Percentiles rank a stretch among this genome's conserved stretches.
These are phyloP conservation scores for Diutina sp. DNA, from an alignment of 1,139 yeast genomes.

Conservation along the genomic window DNA sequence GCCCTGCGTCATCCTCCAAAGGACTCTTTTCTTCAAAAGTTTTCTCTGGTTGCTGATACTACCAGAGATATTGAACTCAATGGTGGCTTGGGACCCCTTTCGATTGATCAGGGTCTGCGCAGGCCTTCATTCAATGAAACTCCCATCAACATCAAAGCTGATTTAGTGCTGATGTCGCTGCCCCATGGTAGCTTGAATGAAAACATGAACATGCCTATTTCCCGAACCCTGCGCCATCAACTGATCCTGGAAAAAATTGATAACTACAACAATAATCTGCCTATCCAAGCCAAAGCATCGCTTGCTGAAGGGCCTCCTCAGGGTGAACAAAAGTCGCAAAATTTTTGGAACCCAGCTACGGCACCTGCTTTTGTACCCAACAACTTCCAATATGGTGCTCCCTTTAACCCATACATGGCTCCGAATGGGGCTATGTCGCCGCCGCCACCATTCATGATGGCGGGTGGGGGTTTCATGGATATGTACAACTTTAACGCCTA, in stretches of 20 bases:
- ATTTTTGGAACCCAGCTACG: constrained; percentile 57
- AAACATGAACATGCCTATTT: constrained; percentile 30
- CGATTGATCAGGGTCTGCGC: constrained; percentile 23
- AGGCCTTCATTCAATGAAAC: constrained; percentile 35
- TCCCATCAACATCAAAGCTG: constrained; percentile 10
- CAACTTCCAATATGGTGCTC: constrained; percentile 12
- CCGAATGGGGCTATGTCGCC: constrained; percentile 19
- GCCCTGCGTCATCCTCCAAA: constrained; percentile 34
- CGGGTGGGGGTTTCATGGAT: constrained; percentile 10
- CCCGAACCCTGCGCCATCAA: constrained; percentile 36
- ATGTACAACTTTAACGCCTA: not conserved
- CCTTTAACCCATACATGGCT: constrained; percentile 8
- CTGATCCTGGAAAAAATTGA: constrained; percentile 57
- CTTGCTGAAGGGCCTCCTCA: constrained; percentile 9
- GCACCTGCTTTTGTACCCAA: constrained; percentile 39
- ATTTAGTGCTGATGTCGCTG: constrained; percentile 10
- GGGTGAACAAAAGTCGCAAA: constrained; percentile 13
- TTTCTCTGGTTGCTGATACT: constrained; percentile 67
- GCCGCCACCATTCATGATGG: constrained; percentile 25
- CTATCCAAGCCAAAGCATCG: constrained; percentile 33
- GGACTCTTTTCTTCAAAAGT: constrained; percentile 50
- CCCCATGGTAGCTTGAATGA: constrained; percentile 42
- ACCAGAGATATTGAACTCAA: constrained; percentile 60
- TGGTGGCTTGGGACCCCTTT: constrained; percentile 15
- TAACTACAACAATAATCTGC: constrained; percentile 39